These are phyloP conservation scores for Candida orba DNA, from an alignment of 805 yeast genomes.

Conservation along the genomic window DNA sequence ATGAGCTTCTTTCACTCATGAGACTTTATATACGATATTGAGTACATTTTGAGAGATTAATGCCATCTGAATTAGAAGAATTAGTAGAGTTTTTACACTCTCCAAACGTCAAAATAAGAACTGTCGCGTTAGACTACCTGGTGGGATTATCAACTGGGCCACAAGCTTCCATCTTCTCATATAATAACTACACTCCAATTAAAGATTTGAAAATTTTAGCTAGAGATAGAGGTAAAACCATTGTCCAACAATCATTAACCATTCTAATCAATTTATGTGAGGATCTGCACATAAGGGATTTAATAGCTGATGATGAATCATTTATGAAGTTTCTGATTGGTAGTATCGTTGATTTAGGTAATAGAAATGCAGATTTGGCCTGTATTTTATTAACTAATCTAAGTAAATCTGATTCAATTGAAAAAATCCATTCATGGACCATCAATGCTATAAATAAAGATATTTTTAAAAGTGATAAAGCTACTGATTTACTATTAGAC, in stretches of 20 bases:
- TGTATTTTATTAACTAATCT: constrained; percentile 80
- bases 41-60: constrained; percentile 12
- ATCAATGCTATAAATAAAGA: constrained; percentile 32
- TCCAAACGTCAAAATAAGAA: constrained; percentile 70
- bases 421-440: constrained; percentile 38
- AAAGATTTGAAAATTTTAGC: constrained; percentile 61
- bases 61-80: constrained; percentile 50
- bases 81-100: constrained; percentile 78
- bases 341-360: constrained; percentile 45
- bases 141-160: constrained; percentile 77
- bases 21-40: not conserved
- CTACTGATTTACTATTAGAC: constrained; percentile 79
- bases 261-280: constrained; percentile 80
- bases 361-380: constrained; percentile 70
- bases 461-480: constrained; percentile 49
- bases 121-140: constrained; percentile 76
- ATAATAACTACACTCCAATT: constrained; percentile 64
- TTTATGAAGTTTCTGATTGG: constrained; percentile 44
- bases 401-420: constrained; percentile 67
- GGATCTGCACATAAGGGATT: constrained; percentile 51
- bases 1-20: not conserved
- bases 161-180: constrained; percentile 56
- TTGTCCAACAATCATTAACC: constrained; percentile 64
- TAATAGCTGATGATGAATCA: constrained; percentile 56
- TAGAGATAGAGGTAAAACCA: constrained; percentile 43